These are phyloP conservation scores for Fragaria iinumae DNA, from an alignment of 306 rosid genomes.

Conservation along the genomic window DNA sequence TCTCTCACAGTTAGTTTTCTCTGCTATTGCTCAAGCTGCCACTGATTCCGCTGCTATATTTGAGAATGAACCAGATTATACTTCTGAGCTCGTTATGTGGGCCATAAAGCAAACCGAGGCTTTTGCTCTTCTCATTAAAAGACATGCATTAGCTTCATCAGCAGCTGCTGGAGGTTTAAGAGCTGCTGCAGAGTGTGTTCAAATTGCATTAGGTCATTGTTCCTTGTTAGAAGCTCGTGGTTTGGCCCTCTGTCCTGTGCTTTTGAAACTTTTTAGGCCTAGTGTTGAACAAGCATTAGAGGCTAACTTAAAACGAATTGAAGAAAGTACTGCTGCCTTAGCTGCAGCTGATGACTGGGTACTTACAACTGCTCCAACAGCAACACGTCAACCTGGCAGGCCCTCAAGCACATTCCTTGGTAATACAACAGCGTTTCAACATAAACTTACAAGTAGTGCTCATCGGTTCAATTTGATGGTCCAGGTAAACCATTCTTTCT, in stretches of 20 bases:
- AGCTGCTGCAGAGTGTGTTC: slow-evolving; percentile 99
- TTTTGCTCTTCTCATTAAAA: slow-evolving; percentile 78
- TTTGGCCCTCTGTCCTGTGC: slow-evolving; percentile 88
- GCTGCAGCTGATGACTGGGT: slow-evolving; percentile 99
- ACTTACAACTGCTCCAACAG: slow-evolving; percentile 56
- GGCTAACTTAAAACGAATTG: slow-evolving; percentile 91
- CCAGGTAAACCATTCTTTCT: slow-evolving; percentile 65
- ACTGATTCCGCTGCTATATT: slow-evolving; percentile 83
- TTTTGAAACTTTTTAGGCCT: slow-evolving; percentile 90
- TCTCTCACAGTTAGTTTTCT: slow-evolving; percentile 91
- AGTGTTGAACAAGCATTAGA: slow-evolving; percentile 97
- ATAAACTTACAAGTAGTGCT: slow-evolving; percentile 90
- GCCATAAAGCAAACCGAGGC: slow-evolving; percentile 90
- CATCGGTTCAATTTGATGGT: slow-evolving; percentile 99
- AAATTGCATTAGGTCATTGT: slow-evolving; percentile 98
- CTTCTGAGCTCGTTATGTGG: slow-evolving; percentile 98
- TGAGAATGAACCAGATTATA: slow-evolving; percentile 78
- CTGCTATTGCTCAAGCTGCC: slow-evolving; percentile 95
- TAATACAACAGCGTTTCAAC: slow-evolving; percentile 62
- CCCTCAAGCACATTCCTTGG: slow-evolving; percentile 43
- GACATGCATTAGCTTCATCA: slow-evolving; percentile 96
- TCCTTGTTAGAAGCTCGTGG: slow-evolving; percentile 94
- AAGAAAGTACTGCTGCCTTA: slow-evolving; percentile 95
- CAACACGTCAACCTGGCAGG: slow-evolving; percentile 70
- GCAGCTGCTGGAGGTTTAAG: slow-evolving; percentile 99